A percentile compares a stretch with the other conserved stretches of the same genome.
Conservation (phyloP, 257 asterid genomes). For the Solanum virginianum region DNA sequence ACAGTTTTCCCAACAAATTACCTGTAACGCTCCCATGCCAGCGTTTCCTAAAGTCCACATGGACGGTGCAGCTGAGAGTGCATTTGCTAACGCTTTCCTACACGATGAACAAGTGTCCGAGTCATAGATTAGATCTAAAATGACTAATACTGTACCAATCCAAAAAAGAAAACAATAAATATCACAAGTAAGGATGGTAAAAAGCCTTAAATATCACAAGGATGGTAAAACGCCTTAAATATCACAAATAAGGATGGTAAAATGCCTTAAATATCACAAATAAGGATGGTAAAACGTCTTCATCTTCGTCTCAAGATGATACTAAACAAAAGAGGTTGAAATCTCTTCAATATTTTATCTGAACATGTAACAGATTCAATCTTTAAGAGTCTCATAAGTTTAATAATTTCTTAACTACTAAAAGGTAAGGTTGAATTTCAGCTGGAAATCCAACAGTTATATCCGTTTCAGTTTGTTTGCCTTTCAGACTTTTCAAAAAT, state of each 20-base stretch:
- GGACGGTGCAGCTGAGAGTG: slow-evolving; percentile 87
- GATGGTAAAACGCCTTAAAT: neutral
- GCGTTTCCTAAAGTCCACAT: slow-evolving; percentile 98
- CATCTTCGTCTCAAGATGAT: neutral
- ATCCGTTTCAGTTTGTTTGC: neutral
- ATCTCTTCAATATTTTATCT: neutral
- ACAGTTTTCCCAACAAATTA: neutral
- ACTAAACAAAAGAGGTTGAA: neutral
- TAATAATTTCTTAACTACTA: neutral
- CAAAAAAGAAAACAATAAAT: neutral
- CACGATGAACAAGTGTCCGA: neutral
- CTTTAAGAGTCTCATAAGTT: neutral
- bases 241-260: neutral
- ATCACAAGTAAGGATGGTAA: neutral
- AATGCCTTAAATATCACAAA: neutral
- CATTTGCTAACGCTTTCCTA: slow-evolving; percentile 93
- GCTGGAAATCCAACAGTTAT: neutral
- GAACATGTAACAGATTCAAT: neutral
- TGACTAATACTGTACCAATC: neutral
- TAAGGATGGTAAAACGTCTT: neutral
- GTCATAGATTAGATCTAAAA: neutral
- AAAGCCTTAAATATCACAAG: neutral
- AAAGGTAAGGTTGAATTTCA: neutral
- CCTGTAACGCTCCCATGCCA: slow-evolving; percentile 99
- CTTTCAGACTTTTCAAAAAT: too few relatives aligned